Percentiles rank a stretch among this genome's conserved stretches.
Evolutionary conservation across 1,284 basidiomycete genomes (phyloP).

Genomic region (Cystobasidium slooffiae): DNA sequence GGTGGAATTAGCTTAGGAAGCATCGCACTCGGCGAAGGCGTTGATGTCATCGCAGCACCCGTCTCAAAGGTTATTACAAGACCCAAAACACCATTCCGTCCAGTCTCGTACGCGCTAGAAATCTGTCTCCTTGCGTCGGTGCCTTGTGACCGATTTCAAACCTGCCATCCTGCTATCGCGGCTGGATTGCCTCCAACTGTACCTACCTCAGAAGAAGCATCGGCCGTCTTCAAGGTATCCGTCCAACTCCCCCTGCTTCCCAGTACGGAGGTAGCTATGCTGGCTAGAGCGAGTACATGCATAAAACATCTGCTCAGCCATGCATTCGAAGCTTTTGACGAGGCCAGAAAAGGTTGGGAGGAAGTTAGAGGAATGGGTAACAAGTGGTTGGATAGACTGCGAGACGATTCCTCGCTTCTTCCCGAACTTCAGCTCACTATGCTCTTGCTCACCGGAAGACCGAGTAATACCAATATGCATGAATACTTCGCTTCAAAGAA

Average conservation of each 20-base stretch:
- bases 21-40: slow-evolving; percentile 4
- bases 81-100: slow-evolving; percentile 20
- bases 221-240: slow-evolving; percentile 1
- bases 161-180: background rate
- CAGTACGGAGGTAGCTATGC: background rate
- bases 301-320: slow-evolving; percentile 14
- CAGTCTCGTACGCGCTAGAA: background rate
- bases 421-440: slow-evolving; percentile 29
- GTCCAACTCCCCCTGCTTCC: slow-evolving; percentile 23
- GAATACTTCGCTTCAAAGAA: slow-evolving; percentile 33
- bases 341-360: slow-evolving; percentile 36
- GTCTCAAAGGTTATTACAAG: background rate
- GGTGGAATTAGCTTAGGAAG: slow-evolving; percentile 20
- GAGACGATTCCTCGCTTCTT: slow-evolving; percentile 11
- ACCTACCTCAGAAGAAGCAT: background rate
- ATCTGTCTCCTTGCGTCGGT: slow-evolving; percentile 21
- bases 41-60: slow-evolving; percentile 27
- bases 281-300: slow-evolving; percentile 27
- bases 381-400: slow-evolving; percentile 33
- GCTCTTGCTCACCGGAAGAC: slow-evolving; percentile 34
- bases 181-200: background rate
- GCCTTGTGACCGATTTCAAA: background rate
- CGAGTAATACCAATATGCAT: slow-evolving; percentile 35
- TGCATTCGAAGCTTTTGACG: slow-evolving; percentile 24
- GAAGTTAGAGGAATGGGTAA: slow-evolving; percentile 23